phyloP scores from a whole-genome alignment of 2,329 filamentous ascomycete species.

The Apiospora marii region DNA sequence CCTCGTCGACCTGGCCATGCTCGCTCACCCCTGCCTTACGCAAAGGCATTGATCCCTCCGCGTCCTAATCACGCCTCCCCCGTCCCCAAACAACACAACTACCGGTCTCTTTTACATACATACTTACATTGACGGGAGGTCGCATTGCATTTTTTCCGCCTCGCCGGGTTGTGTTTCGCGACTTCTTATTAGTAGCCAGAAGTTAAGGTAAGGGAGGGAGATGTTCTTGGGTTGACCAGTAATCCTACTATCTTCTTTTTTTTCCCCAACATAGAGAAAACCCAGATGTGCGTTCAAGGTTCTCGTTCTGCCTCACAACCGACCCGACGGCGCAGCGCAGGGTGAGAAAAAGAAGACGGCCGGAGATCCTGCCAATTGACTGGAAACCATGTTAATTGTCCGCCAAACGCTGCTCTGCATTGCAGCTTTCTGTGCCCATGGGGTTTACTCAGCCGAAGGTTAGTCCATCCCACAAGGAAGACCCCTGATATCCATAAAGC shows the following conservation, averaged over 20 bases:
- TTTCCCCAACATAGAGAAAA: background rate
- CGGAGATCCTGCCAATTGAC: conserved; percentile 23
- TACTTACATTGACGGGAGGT: background rate
- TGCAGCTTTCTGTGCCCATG: conserved; percentile 33
- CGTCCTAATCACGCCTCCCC: background rate
- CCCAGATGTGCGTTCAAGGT: conserved; percentile 13
- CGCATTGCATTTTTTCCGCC: background rate
- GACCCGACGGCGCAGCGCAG: conserved; percentile 26
- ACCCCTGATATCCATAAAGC: conserved; percentile 22
- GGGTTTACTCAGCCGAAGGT: conserved; percentile 33
- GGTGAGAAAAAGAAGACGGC: conserved; percentile 1
- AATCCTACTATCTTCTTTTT: background rate
- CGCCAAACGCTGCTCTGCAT: conserved; percentile 32
- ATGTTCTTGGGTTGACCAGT: background rate
- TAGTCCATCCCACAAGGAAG: conserved; percentile 28
- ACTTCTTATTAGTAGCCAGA: background rate
- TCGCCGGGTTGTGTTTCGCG: background rate
- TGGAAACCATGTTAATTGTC: conserved; percentile 36
- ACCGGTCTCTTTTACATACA: background rate
- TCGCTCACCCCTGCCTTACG: background rate
- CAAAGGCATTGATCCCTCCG: conserved; percentile 12
- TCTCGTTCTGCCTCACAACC: conserved; percentile 14
- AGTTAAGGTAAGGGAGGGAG: background rate
- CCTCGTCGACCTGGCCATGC: background rate
- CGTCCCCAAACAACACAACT: conserved; percentile 12